Base-by-base conservation (phyloP, 305 asterid species). In the Rubia balearica region DNA sequence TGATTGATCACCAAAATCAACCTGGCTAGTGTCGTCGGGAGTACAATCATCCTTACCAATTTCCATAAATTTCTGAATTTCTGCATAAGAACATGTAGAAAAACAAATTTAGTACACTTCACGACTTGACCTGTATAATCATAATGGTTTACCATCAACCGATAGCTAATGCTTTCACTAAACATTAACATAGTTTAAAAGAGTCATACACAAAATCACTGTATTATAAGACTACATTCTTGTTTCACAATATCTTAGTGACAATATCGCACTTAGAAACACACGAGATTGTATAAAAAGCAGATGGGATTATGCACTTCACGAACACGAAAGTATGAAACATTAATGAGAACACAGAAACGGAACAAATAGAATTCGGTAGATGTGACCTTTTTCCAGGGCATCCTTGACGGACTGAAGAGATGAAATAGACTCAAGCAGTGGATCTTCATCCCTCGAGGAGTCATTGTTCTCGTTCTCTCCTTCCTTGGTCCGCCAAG, bases 341-440 rank as follows among this genome's bases (percentile, higher is more conserved):
- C 55, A 48, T 48, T 13, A 48, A 48, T 48, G 14, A 4, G 61
- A 55, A 55, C 12, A 21, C 61, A 55, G 30, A 19, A 55, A 1
- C 30, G 19, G 56, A 63, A 75, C 8, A 27, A 60, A 14, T 16
- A 9, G 13, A 40, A 24, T 8, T 55, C 22, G 19, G 56, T 69
- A 21, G 13, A 61, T 8, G 42, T 41, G 36, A 86, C 96, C 98
- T 85, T 81, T 83, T 77, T 84, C 90, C 43, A 89, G 79, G 69
- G 92, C 90, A 75, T 83, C 89, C 81, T 88, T 88, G 33, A 75
- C 89, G 62, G 85, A 73, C 43, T 88, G 90, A 75, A 88, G 86
- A 8, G 61, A 67, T 64, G 53, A 56, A 72, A 87, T 77, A 60
- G 91, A 78, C 41, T 85, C 88, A 70, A 69, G 69, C 45, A 88